Evolutionary conservation across 495 filamentous ascomycete species (phyloP), one percentile per base, ranked within the genome.

Genomic region (Penicillium antarcticum): DNA sequence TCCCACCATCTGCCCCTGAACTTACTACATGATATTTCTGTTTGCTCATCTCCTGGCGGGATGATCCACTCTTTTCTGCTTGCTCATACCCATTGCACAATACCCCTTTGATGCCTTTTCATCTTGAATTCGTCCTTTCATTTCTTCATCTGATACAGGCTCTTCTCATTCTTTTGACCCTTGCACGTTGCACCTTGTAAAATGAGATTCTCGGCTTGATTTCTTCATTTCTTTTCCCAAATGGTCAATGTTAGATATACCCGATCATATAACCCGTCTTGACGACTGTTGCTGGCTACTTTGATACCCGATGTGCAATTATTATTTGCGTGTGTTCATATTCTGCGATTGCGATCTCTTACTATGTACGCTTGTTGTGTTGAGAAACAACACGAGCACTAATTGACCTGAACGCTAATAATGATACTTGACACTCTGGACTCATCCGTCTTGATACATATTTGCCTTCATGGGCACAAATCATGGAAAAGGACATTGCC

Each of bases 401-500:
- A 36, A 19, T 51, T 35, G 19, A 35, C 32, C 11, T 34, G n/a
- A 18, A 41, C 24, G 17, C 29, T 41, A 37, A 21, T 14, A 41
- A 33, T 41, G 17, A 33, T 42, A 29, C 26, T 29, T 23, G 21
- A 23, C 6, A 23, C 21, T 23, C 21, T 23, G 6, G 4, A 3
- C 0, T 0, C 4, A 23, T 23, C 2, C 6, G 21, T 23, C 21
- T 2, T 4, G 6, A 23, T 23, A 23, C 0, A 23, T 3, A 3
- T 5, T 23, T 23, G 21, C 6, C 21, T 9, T 39, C 17, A 1
- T 18, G 11, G 35, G 0, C 36, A 17, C 2, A 29, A 10, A 35
- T 62, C 42, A 63, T 8, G 63, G 52, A 37, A 83, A 82, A 0
- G 79, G 80, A 63, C 79, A 82, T 11, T 67, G 73, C 7, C 66